Conservation (phyloP, 2,329 filamentous ascomycete species). For the Diaporthe citriasiana region DNA sequence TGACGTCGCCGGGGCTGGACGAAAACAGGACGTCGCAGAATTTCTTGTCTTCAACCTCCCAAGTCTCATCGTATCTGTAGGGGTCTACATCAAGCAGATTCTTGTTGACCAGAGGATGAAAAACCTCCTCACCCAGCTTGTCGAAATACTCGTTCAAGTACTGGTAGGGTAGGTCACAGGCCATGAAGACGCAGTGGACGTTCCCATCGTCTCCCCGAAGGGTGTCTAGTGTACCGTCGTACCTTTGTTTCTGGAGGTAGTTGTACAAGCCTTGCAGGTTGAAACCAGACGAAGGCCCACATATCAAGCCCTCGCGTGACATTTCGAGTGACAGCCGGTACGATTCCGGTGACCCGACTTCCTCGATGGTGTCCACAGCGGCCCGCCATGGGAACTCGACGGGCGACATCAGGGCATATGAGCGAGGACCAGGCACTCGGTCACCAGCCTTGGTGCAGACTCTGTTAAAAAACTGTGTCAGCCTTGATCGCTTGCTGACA, state of each 20-base stretch:
- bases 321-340: background rate
- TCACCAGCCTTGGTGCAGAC: constrained; percentile 1
- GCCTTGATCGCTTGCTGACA: background rate
- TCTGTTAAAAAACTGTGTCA: background rate
- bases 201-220: background rate
- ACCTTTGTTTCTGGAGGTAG: background rate
- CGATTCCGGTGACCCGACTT: background rate
- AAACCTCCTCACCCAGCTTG: background rate
- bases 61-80: background rate
- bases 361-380: constrained; percentile 3
- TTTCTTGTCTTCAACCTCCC: background rate
- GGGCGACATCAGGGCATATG: constrained; percentile 1
- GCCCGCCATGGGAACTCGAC: constrained; percentile 22
- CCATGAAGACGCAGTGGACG: constrained; percentile 8
- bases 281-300: constrained; percentile 1
- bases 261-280: constrained; percentile 15
- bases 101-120: background rate
- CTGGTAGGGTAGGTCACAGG: background rate
- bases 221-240: background rate
- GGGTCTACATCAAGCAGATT: background rate
- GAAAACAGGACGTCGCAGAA: background rate
- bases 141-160: constrained; percentile 9
- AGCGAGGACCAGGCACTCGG: background rate
- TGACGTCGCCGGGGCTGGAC: background rate
- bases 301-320: background rate